A percentile compares a stretch with the other conserved stretches of the same genome.
phyloP scores from a whole-genome alignment of 352 stramenopile species.

The Porosira glacialis region DNA sequence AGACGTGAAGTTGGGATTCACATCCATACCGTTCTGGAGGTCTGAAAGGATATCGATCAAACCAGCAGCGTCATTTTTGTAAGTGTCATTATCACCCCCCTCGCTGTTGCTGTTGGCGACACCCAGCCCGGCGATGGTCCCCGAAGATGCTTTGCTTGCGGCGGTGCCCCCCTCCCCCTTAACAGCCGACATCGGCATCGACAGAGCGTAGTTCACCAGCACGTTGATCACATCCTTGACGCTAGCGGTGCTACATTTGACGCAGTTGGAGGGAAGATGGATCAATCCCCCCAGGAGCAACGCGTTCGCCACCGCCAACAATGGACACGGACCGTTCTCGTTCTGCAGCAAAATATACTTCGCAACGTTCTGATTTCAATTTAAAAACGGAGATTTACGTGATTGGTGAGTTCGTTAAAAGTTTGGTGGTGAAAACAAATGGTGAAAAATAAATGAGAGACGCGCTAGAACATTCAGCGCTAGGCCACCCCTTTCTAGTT shows the following conservation, averaged over 20 bases:
- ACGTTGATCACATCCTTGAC: conserved; percentile 88
- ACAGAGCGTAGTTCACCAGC: conserved; percentile 85
- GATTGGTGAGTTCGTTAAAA: no score
- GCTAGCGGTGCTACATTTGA: conserved; percentile 80
- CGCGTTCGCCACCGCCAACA: conserved; percentile 94
- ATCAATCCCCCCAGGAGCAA: conserved; percentile 90
- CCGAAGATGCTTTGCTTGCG: conserved; percentile 2
- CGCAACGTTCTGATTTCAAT: conserved; percentile 1
- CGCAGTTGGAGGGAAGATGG: conserved; percentile 76
- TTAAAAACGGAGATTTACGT: no score
- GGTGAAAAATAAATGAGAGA: no score
- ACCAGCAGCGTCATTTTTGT: no score
- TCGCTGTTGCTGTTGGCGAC: no score
- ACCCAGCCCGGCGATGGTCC: conserved; percentile 64
- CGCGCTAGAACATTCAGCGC: no score
- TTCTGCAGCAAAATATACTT: conserved; percentile 93
- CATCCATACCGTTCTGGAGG: conserved; percentile 93
- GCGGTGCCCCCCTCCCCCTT: background rate
- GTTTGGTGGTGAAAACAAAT: no score
- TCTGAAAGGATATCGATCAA: conserved; percentile 88
- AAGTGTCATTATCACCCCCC: no score
- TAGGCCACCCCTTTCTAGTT: no score
- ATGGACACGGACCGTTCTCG: conserved; percentile 95
- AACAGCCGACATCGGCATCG: background rate
- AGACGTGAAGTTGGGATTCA: conserved; percentile 95